A percentile compares a stretch with the other conserved stretches of the same genome.
phyloP scores from a whole-genome alignment of 73 alveolate genomes.

The Paramecium bursaria region DNA sequence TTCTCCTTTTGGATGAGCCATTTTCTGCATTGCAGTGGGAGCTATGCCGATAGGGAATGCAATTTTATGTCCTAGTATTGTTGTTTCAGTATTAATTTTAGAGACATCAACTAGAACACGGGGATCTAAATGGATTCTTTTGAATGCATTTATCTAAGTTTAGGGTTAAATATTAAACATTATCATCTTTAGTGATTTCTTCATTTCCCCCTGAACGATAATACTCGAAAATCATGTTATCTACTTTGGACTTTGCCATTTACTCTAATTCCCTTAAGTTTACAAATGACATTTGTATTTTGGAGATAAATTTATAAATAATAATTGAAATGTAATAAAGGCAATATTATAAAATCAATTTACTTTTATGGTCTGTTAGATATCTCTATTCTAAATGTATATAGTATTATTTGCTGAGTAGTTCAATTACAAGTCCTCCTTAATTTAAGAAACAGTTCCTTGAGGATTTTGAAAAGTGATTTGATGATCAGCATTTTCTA shows the following conservation, averaged over 20 bases:
- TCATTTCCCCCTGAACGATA: slow-evolving; percentile 82
- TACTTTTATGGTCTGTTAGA: no score
- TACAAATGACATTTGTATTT: no score
- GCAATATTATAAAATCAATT: no score
- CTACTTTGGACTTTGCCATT: slow-evolving; percentile 40
- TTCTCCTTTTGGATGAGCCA: slow-evolving; percentile 89
- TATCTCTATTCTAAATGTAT: no score
- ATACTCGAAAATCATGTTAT: slow-evolving; percentile 65
- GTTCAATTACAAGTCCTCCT: no score
- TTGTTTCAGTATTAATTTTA: slow-evolving; percentile 69
- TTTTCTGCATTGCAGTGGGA: slow-evolving; percentile 81
- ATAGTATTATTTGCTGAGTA: no score
- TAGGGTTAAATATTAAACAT: neutral
- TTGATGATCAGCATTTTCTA: slow-evolving; percentile 44
- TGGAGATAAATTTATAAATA: no score
- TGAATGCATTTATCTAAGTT: slow-evolving; percentile 61
- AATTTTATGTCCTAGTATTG: slow-evolving; percentile 77
- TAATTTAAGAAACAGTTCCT: no score
- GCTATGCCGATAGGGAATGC: slow-evolving; percentile 85
- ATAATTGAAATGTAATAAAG: no score
- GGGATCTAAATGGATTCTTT: slow-evolving; percentile 71
- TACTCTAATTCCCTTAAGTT: slow-evolving; percentile 59
- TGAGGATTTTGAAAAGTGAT: slow-evolving; percentile 48
- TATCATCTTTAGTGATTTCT: slow-evolving; percentile 78
- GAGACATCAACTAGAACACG: slow-evolving; percentile 76